These are phyloP conservation scores for Neostapfia colusana DNA, from an alignment of 176 grass and related monocot genomes.

Conservation along the genomic window DNA sequence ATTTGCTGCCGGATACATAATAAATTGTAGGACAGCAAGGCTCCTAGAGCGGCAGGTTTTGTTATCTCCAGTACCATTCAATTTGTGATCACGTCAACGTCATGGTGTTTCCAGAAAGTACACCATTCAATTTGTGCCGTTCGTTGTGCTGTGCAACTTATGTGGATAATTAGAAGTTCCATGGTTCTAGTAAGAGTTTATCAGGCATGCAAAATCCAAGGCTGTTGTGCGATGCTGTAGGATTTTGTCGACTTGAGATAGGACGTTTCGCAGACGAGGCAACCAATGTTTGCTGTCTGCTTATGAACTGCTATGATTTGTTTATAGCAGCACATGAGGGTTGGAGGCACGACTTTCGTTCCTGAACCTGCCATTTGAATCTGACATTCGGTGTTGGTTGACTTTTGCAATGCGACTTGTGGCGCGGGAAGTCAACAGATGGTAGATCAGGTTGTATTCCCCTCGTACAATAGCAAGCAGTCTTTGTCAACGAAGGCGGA, in stretches of 20 bases:
- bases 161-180: neutral
- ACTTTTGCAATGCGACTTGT: neutral
- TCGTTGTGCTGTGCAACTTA: neutral
- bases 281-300: too few species aligned
- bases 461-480: neutral
- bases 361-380: neutral
- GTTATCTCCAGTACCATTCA: slow-evolving; percentile 25
- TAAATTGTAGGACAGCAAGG: slow-evolving; percentile 53
- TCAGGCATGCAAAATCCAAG: too few species aligned
- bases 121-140: too few species aligned
- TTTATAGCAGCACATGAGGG: too few species aligned
- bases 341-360: neutral
- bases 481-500: neutral
- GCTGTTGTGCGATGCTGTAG: too few species aligned
- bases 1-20: slow-evolving; percentile 48
- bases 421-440: neutral
- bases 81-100: neutral
- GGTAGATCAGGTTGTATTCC: neutral
- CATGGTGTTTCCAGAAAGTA: too few species aligned
- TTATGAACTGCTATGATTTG: too few species aligned
- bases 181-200: neutral
- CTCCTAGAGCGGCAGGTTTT: slow-evolving; percentile 48
- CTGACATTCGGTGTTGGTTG: neutral
- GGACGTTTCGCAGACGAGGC: too few species aligned
- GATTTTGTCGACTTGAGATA: too few species aligned